Conservation (phyloP, 441 rosid genomes). For the Brassica balearica region DNA sequence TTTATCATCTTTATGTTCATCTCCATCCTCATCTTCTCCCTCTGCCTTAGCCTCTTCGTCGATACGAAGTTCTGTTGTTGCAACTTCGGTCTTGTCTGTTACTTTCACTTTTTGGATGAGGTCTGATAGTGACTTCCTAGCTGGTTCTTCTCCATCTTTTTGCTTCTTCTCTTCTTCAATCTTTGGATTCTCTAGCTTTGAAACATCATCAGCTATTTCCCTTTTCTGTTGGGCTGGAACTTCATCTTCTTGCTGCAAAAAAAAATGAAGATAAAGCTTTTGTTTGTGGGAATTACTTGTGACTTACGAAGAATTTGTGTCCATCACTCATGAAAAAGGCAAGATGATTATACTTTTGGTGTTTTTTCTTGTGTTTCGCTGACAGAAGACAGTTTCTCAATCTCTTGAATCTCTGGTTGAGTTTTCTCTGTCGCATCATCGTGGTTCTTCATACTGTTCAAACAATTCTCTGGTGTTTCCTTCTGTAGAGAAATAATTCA, state of each 20-base stretch:
- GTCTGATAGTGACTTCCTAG: conserved; percentile 47
- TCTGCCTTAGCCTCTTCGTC: conserved; percentile 60
- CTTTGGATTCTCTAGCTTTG: conserved; percentile 26
- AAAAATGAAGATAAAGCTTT: neutral
- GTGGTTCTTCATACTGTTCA: conserved; percentile 28
- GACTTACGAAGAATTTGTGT: conserved; percentile 17
- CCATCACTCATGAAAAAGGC: conserved; percentile 33
- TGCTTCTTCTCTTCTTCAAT: conserved; percentile 33
- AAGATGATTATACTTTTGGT: conserved; percentile 50
- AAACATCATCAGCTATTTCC: conserved; percentile 41
- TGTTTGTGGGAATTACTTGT: conserved; percentile 29
- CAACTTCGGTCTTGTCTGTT: conserved; percentile 41
- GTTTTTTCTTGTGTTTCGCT: conserved; percentile 19
- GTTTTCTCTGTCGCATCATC: conserved; percentile 29
- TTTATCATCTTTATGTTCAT: conserved; percentile 61
- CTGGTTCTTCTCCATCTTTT: conserved; percentile 46
- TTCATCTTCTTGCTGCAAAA: conserved; percentile 36
- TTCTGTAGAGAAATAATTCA: conserved; percentile 28
- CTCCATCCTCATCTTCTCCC: conserved; percentile 57
- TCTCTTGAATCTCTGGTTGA: conserved; percentile 28
- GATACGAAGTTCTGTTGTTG: conserved; percentile 32
- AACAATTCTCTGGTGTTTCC: conserved; percentile 36
- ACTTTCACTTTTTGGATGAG: conserved; percentile 44
- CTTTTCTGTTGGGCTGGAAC: conserved; percentile 39
- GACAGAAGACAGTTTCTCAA: conserved; percentile 35